These are phyloP conservation scores for Tulasnella calospora DNA, from an alignment of 768 basidiomycete genomes.

Conservation along the genomic window DNA sequence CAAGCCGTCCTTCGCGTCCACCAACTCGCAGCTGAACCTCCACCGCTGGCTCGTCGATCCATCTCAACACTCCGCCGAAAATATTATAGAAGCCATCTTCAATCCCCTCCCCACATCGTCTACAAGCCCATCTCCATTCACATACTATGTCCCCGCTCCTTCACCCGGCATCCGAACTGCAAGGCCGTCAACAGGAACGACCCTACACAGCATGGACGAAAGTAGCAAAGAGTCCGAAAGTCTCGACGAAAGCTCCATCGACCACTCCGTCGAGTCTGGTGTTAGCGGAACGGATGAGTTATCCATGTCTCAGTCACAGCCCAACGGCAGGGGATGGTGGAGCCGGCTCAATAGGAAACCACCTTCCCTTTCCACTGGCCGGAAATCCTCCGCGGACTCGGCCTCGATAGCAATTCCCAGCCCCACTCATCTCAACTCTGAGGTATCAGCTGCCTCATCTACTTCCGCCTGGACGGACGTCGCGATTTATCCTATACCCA, in stretches of 20 bases:
- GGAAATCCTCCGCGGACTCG: neutral
- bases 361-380: neutral
- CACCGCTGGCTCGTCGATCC: conserved; percentile 9
- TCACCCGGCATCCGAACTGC: neutral
- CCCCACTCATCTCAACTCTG: neutral
- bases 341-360: neutral
- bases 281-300: neutral
- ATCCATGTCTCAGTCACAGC: neutral
- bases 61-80: conserved; percentile 55
- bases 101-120: conserved; percentile 55
- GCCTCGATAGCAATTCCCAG: conserved; percentile 2
- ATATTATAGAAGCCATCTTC: conserved; percentile 72
- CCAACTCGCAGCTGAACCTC: conserved; percentile 3
- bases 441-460: neutral
- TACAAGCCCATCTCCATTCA: conserved; percentile 37
- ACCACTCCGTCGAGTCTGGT: conserved; percentile 13
- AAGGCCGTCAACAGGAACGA: neutral
- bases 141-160: conserved; percentile 36
- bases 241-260: neutral
- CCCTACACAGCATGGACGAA: neutral
- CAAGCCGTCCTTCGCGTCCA: neutral
- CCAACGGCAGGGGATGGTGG: neutral
- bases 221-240: neutral
- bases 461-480: conserved; percentile 20
- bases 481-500: neutral